A percentile compares a stretch with the other conserved stretches of the same genome.
These are phyloP conservation scores for Suhomyces canberraensis DNA, from an alignment of 805 yeast genomes.

Conservation along the genomic window DNA sequence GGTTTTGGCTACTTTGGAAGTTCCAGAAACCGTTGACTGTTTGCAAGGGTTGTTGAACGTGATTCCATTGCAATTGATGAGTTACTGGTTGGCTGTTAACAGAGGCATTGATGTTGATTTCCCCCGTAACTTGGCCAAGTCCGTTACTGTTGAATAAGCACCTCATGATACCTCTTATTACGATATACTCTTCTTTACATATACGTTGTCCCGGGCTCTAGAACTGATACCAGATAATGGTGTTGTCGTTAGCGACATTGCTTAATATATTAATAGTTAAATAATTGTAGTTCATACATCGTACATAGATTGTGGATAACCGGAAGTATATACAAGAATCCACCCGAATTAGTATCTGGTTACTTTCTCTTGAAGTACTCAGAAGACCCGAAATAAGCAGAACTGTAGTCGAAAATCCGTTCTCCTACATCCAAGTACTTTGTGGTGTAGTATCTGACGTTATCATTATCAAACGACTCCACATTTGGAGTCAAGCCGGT, in stretches of 20 bases:
- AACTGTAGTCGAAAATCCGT: conserved; percentile 66
- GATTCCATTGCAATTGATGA: conserved; percentile 90
- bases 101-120: conserved; percentile 96
- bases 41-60: conserved; percentile 94
- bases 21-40: conserved; percentile 95
- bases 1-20: conserved; percentile 72
- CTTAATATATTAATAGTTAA: neutral
- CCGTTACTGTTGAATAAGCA: conserved; percentile 88
- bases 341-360: conserved; percentile 1
- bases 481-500: conserved; percentile 64
- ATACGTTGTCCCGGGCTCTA: neutral
- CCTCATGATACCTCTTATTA: neutral
- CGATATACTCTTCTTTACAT: neutral
- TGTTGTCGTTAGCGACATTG: neutral
- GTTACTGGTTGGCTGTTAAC: conserved; percentile 94
- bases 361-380: conserved; percentile 66
- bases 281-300: neutral
- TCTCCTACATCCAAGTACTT: conserved; percentile 87
- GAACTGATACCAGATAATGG: neutral
- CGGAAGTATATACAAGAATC: neutral
- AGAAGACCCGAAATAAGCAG: conserved; percentile 67
- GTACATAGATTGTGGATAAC: neutral
- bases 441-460: conserved; percentile 48
- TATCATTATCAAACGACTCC: conserved; percentile 41
- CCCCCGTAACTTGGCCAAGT: conserved; percentile 97